phyloP scores from a whole-genome alignment of 2,329 filamentous ascomycete species.

The Diaporthe sp. region DNA sequence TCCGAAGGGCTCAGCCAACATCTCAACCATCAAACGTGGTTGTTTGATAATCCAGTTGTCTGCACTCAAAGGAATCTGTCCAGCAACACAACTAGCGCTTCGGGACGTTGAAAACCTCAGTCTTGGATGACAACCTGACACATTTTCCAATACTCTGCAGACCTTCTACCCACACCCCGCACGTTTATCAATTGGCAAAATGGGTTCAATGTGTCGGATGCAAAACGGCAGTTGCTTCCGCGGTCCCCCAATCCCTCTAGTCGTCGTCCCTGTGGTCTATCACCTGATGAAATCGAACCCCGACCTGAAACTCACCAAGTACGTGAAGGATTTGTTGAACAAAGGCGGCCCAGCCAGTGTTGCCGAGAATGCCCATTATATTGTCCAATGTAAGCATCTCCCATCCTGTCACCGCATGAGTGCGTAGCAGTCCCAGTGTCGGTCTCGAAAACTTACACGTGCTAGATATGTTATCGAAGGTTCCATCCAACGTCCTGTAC shows the following conservation, averaged over 20 bases:
- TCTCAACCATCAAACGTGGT: background rate
- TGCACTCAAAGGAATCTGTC: background rate
- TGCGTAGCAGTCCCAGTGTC: background rate
- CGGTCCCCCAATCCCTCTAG: slow-evolving; percentile 26
- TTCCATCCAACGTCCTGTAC: slow-evolving; percentile 29
- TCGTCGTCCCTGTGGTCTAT: slow-evolving; percentile 32
- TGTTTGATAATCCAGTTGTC: background rate
- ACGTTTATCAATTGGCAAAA: background rate
- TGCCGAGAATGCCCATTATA: slow-evolving; percentile 32
- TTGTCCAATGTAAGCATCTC: slow-evolving; percentile 19
- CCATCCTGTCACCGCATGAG: background rate
- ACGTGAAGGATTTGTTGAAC: background rate
- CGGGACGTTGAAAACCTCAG: too few species aligned
- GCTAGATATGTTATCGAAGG: slow-evolving; percentile 25
- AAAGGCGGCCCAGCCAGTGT: slow-evolving; percentile 24
- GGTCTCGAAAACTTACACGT: background rate
- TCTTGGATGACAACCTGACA: background rate
- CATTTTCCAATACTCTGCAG: too few species aligned
- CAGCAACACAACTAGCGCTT: background rate
- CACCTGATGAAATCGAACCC: slow-evolving; percentile 28
- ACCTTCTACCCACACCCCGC: too few species aligned
- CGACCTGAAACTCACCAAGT: slow-evolving; percentile 20
- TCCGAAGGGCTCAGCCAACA: background rate
- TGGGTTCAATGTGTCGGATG: slow-evolving; percentile 26
- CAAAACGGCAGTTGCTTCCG: slow-evolving; percentile 21